Base-by-base conservation (phyloP, 768 basidiomycete species). In the Lepiota venenata region DNA sequence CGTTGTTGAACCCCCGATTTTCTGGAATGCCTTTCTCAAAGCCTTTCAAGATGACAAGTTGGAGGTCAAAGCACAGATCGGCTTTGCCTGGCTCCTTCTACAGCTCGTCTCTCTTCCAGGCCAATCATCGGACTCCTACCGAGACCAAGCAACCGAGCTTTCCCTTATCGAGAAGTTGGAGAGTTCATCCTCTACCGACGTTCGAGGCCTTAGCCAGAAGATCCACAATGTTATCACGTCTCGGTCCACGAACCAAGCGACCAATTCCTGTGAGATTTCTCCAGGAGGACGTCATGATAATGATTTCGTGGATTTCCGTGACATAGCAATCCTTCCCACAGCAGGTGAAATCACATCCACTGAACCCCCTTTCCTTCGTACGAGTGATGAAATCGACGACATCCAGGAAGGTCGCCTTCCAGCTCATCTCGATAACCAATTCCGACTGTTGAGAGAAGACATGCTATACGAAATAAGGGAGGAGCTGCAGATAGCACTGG, bases 231-330 rank as follows among this genome's bases (percentile, higher is more conserved):
- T 63, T 7, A 58, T 66, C 36, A 53, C 18, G 8, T 32, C 32
- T 15, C 41, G 22, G 2, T 18, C 16, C 14, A 7, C 14, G 18
- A 18, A 42, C 14, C 41, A 9, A 14, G 22, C 10, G 14, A 9
- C 41, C 41, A 18, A 42, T 7, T 22, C 8, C 22, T 14, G 14
- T 9, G 22, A 42, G 8, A 8, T 42, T 4, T 43, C 68, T 8
- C 80, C 86, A 1, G 87, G 87, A 0, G 86, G 85, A 3, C 74
- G 87, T 2, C 87, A 88, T 52, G 84, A 87, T 59, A 88, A 88
- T 48, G 86, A 88, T 62, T 80, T 81, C 44, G 66, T 66, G 12
- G 75, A 86, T 49, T 88, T 85, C 57, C 78, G 80, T 5, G 56
- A 77, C 8, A 83, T 88, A 18, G 66, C 79, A n/a, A 82, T 88